Conservation (phyloP, 1,284 basidiomycete species). For the Malassezia japonica region DNA sequence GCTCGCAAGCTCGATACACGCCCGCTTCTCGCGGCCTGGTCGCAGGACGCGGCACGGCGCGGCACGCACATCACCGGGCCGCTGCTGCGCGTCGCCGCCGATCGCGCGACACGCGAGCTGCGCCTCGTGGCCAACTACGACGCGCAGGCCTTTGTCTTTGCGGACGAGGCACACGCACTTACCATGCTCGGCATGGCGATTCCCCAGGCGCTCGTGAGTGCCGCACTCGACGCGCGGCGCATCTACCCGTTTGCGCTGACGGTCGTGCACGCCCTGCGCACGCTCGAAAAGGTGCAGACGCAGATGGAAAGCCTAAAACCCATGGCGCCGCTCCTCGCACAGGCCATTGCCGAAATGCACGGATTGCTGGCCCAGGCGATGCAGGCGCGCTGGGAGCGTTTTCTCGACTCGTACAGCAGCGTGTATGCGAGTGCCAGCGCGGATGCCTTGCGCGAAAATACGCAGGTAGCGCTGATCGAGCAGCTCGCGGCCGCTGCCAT, state of each 20-base stretch:
- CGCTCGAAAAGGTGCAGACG: constrained; percentile 86
- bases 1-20: constrained; percentile 87
- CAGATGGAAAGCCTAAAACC: constrained; percentile 71
- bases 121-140: constrained; percentile 94
- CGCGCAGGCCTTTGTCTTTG: constrained; percentile 90
- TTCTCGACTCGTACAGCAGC: constrained; percentile 50
- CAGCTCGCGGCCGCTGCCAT: constrained; percentile 89
- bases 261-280: constrained; percentile 93
- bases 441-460: constrained; percentile 56
- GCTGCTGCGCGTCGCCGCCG: constrained; percentile 73
- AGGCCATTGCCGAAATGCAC: constrained; percentile 33
- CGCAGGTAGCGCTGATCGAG: constrained; percentile 81
- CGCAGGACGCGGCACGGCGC: constrained; percentile 77
- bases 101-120: constrained; percentile 56
- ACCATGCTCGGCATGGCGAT: constrained; percentile 92
- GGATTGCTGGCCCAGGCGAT: constrained; percentile 51
- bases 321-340: constrained; percentile 65
- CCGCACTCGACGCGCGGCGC: constrained; percentile 94
- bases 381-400: constrained; percentile 91
- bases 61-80: constrained; percentile 84
- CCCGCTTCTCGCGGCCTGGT: constrained; percentile 90
- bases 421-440: constrained; percentile 54
- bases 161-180: constrained; percentile 93
- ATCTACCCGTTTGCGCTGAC: constrained; percentile 91
- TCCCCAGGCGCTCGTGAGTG: constrained; percentile 83